phyloP scores from a whole-genome alignment of 768 basidiomycete species.

The Floccularia luteovirens region DNA sequence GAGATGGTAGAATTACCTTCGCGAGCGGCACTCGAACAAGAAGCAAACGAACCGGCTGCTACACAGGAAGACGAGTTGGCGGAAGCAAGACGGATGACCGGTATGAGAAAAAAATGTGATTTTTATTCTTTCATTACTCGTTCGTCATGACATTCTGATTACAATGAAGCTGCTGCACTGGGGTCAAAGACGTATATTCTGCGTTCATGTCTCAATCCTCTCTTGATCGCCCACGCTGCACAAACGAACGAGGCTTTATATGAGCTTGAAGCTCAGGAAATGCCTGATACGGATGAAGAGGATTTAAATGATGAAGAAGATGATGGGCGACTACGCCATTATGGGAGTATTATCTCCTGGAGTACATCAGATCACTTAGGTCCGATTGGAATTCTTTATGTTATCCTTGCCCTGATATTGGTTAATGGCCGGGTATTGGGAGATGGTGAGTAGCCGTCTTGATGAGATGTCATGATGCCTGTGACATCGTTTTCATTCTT shows the following conservation, averaged over 20 bases:
- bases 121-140: not conserved
- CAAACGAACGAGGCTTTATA: constrained; percentile 46
- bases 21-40: constrained; percentile 46
- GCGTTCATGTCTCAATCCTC: constrained; percentile 60
- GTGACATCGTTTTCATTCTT: not conserved
- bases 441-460: constrained; percentile 49
- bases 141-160: not conserved
- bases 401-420: constrained; percentile 80
- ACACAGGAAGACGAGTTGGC: constrained; percentile 37
- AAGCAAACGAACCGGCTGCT: constrained; percentile 22
- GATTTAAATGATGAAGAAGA: constrained; percentile 32
- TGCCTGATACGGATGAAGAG: constrained; percentile 40
- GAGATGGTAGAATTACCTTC: constrained; percentile 75
- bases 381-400: constrained; percentile 66
- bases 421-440: constrained; percentile 66
- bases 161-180: constrained; percentile 34
- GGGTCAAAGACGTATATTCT: constrained; percentile 81
- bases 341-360: constrained; percentile 74
- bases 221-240: constrained; percentile 55
- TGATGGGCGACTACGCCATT: constrained; percentile 30
- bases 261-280: constrained; percentile 38
- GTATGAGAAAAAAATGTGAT: constrained; percentile 63
- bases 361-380: constrained; percentile 60
- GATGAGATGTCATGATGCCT: constrained; percentile 1
- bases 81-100: constrained; percentile 40